These are phyloP conservation scores for Holtermannia corniformis DNA, from an alignment of 768 basidiomycete species.

Conservation along the genomic window DNA sequence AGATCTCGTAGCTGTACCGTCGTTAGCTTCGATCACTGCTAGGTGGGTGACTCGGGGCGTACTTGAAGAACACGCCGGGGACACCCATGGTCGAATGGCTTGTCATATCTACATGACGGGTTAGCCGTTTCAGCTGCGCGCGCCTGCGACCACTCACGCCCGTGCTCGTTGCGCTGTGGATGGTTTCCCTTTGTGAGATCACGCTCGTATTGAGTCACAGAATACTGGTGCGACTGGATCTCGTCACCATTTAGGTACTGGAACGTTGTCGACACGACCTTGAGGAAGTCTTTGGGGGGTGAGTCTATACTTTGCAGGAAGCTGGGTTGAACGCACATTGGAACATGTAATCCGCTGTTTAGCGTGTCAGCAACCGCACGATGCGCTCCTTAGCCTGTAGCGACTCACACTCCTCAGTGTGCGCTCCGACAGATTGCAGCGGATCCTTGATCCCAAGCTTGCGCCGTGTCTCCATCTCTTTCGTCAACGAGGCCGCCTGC, in stretches of 20 bases:
- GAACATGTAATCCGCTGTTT: conserved; percentile 77
- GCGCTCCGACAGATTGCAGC: conserved; percentile 53
- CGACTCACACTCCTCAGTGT: conserved; percentile 45
- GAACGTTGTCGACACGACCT: conserved; percentile 95
- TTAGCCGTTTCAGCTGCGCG: too few species aligned
- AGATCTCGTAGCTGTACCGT: conserved; percentile 93
- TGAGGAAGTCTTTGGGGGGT: conserved; percentile 66
- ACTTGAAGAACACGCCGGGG: conserved; percentile 37
- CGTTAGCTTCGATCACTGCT: too few species aligned
- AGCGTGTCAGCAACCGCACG: neutral
- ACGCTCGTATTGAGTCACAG: conserved; percentile 90
- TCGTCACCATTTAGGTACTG: conserved; percentile 67
- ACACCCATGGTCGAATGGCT: conserved; percentile 34
- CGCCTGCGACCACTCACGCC: conserved; percentile 39
- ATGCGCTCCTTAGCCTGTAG: neutral
- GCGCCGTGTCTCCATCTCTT: conserved; percentile 43
- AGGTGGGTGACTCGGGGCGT: too few species aligned
- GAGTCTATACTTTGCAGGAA: neutral
- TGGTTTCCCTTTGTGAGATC: conserved; percentile 59
- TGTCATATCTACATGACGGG: conserved; percentile 38
- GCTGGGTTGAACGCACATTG: conserved; percentile 40
- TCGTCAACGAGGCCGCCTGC: conserved; percentile 19
- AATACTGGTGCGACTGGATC: conserved; percentile 89
- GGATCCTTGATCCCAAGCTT: conserved; percentile 70
- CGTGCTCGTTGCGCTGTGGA: conserved; percentile 40